Conservation (phyloP, 2,329 filamentous ascomycete genomes). For the Fonsecaea monophora region DNA sequence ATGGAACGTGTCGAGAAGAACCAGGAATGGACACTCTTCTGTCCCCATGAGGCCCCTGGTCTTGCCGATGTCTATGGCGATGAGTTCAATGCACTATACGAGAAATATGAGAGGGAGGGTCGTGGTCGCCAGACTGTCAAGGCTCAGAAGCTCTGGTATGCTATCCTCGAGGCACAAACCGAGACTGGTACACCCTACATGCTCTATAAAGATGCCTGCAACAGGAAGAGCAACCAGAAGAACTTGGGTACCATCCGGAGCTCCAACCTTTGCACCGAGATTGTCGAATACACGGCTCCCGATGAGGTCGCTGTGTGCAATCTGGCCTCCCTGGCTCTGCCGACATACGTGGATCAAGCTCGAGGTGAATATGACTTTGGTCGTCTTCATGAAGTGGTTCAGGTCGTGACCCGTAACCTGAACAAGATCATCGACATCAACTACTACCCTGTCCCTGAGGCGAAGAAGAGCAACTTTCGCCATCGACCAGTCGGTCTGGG, state of each 20-base stretch:
- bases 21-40: constrained; percentile 96
- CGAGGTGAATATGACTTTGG: constrained; percentile 90
- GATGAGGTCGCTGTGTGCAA: constrained; percentile 99
- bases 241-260: constrained; percentile 97
- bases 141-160: constrained; percentile 99
- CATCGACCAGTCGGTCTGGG: constrained; percentile 95
- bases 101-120: constrained; percentile 84
- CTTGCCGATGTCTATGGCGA: constrained; percentile 97
- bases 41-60: constrained; percentile 93
- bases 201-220: constrained; percentile 98
- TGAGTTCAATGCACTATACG: constrained; percentile 93
- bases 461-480: constrained; percentile 93
- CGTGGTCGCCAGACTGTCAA: constrained; percentile 89
- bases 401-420: constrained; percentile 91
- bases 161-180: constrained; percentile 95
- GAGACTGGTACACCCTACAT: constrained; percentile 99
- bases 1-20: constrained; percentile 99
- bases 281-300: constrained; percentile 94
- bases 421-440: constrained; percentile 99
- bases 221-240: constrained; percentile 99
- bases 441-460: constrained; percentile 96
- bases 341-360: constrained; percentile 86
- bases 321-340: constrained; percentile 89
- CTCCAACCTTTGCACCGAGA: constrained; percentile 99
- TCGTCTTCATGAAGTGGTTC: constrained; percentile 92